phyloP scores from a whole-genome alignment of 2,329 filamentous ascomycete genomes.

The Colletotrichum falcatum region DNA sequence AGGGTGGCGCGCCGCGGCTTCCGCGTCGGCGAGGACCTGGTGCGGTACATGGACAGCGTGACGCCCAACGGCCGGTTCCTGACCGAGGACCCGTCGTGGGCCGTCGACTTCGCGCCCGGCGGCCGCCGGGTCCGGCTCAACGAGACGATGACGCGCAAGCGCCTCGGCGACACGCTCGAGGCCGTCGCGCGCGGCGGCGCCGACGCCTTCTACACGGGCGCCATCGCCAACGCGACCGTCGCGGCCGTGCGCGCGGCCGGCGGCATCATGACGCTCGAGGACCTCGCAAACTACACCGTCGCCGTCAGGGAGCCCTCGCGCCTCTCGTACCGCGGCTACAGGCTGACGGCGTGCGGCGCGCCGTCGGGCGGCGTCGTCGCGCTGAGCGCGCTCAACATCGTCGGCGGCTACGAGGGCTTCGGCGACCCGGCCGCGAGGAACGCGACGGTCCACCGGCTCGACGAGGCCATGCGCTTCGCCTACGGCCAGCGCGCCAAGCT shows the following conservation, averaged over 20 bases:
- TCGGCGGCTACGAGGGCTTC: slow-evolving; percentile 77
- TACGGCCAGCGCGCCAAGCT: slow-evolving; percentile 80
- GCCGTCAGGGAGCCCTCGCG: slow-evolving; percentile 70
- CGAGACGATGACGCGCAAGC: slow-evolving; percentile 80
- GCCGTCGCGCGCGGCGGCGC: slow-evolving; percentile 73
- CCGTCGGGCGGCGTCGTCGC: slow-evolving; percentile 81
- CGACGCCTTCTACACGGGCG: slow-evolving; percentile 77
- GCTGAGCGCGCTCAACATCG: slow-evolving; percentile 78
- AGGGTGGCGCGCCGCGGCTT: slow-evolving; percentile 80
- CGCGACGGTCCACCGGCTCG: slow-evolving; percentile 80
- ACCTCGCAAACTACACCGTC: slow-evolving; percentile 79
- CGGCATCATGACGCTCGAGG: slow-evolving; percentile 82
- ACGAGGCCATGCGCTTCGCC: slow-evolving; percentile 85
- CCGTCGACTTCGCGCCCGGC: slow-evolving; percentile 85
- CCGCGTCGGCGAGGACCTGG: slow-evolving; percentile 76
- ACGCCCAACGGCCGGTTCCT: slow-evolving; percentile 69
- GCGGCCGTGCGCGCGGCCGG: slow-evolving; percentile 70
- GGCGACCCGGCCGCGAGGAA: slow-evolving; percentile 64
- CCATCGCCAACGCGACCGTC: slow-evolving; percentile 78
- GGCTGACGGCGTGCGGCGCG: slow-evolving; percentile 74
- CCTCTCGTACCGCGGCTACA: slow-evolving; percentile 77
- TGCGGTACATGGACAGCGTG: slow-evolving; percentile 73
- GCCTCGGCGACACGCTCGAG: slow-evolving; percentile 81
- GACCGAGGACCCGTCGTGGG: slow-evolving; percentile 78
- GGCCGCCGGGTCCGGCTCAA: slow-evolving; percentile 73